Conservation (phyloP, 169 alveolate genomes). For the Cyclospora cayetanensis region DNA sequence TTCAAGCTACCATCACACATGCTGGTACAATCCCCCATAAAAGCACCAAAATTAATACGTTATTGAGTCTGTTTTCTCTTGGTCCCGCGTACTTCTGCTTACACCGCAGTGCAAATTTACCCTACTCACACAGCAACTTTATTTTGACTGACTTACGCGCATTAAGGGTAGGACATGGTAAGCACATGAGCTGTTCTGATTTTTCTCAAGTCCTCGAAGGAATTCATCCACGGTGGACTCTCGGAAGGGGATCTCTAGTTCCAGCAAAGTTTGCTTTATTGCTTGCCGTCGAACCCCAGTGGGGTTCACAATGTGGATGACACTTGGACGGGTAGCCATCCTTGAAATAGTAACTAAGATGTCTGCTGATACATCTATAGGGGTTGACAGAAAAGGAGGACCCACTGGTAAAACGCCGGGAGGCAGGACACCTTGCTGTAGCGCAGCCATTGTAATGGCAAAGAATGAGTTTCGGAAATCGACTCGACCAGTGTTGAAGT, state of each 20-base stretch:
- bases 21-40: background rate
- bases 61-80: background rate
- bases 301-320: slow-evolving; percentile 51
- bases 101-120: background rate
- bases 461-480: slow-evolving; percentile 70
- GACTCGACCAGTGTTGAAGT: slow-evolving; percentile 75
- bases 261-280: background rate
- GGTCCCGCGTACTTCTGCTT: background rate
- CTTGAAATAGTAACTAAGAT: slow-evolving; percentile 47
- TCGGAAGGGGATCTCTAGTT: background rate
- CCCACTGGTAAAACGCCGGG: slow-evolving; percentile 72
- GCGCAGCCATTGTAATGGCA: slow-evolving; percentile 71
- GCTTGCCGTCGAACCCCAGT: slow-evolving; percentile 44
- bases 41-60: background rate
- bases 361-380: slow-evolving; percentile 54
- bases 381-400: slow-evolving; percentile 60
- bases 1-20: background rate
- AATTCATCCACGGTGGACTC: slow-evolving; percentile 54
- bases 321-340: background rate
- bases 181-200: slow-evolving; percentile 55
- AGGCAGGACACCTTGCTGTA: slow-evolving; percentile 76
- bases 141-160: slow-evolving; percentile 15
- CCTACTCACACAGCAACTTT: background rate
- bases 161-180: slow-evolving; percentile 15
- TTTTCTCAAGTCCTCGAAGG: slow-evolving; percentile 65